Conservation (phyloP, 345 rosid species). For the Euphorbia pulcherrima region DNA sequence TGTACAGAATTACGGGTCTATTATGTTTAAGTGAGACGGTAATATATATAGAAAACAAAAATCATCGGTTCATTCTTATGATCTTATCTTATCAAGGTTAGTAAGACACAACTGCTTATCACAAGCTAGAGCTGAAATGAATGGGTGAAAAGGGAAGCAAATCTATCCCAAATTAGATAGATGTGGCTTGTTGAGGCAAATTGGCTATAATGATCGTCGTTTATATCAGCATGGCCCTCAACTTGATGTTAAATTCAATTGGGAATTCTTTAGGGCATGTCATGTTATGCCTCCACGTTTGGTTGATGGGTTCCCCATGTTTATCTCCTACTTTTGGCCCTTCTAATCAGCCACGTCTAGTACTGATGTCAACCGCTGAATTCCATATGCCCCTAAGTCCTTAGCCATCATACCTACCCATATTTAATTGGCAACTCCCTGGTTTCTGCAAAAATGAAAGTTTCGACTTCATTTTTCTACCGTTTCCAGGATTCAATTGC, state of each 20-base stretch:
- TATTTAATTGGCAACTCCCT: background rate
- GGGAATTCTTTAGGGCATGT: background rate
- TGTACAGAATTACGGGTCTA: too few relatives aligned
- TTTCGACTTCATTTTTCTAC: background rate
- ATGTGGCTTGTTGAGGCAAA: slow-evolving; percentile 2
- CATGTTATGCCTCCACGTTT: slow-evolving; percentile 17
- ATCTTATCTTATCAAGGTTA: too few relatives aligned
- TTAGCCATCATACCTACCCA: background rate
- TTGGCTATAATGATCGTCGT: background rate
- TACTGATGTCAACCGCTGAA: slow-evolving; percentile 14
- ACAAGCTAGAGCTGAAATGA: too few relatives aligned
- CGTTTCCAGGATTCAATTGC: background rate
- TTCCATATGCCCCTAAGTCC: background rate
- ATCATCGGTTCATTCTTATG: too few relatives aligned
- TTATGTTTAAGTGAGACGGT: too few relatives aligned
- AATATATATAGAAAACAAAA: too few relatives aligned
- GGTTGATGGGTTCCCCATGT: slow-evolving; percentile 10
- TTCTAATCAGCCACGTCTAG: slow-evolving; percentile 14
- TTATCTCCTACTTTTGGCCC: background rate
- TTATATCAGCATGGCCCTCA: background rate
- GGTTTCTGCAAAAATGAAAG: background rate
- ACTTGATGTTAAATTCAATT: background rate
- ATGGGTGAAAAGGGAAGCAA: too few relatives aligned
- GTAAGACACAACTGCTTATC: too few relatives aligned
- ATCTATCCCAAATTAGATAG: too few relatives aligned